A percentile compares a stretch with the other conserved stretches of the same genome.
These are phyloP conservation scores for Neoascochyta sp. DNA, from an alignment of 2,329 filamentous ascomycete genomes.

Conservation along the genomic window DNA sequence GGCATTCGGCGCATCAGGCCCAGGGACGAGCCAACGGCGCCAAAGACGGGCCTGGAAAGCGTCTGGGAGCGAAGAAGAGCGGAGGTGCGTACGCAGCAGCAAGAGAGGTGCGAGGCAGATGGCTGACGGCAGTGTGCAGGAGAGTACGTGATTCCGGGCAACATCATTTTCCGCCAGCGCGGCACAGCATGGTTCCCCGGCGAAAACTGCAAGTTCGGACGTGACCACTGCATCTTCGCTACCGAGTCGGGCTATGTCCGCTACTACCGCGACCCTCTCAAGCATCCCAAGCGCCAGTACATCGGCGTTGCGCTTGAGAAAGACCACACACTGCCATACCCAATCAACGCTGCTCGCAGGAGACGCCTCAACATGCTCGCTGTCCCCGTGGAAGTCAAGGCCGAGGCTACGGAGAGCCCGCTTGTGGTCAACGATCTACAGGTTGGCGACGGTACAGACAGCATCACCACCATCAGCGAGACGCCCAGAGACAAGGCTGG, in stretches of 20 bases:
- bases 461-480: slow-evolving; percentile 26
- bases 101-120: background rate
- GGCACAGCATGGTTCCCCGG: slow-evolving; percentile 93
- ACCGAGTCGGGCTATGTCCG: slow-evolving; percentile 85
- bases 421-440: slow-evolving; percentile 18
- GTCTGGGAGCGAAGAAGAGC: slow-evolving; percentile 89
- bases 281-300: slow-evolving; percentile 83
- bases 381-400: slow-evolving; percentile 34
- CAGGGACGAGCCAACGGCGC: slow-evolving; percentile 67
- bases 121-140: slow-evolving; percentile 49
- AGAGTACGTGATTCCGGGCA: slow-evolving; percentile 90
- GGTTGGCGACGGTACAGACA: slow-evolving; percentile 16
- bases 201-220: slow-evolving; percentile 91
- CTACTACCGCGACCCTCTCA: slow-evolving; percentile 85
- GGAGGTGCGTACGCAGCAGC: slow-evolving; percentile 57
- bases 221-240: slow-evolving; percentile 94
- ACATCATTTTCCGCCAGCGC: slow-evolving; percentile 96
- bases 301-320: slow-evolving; percentile 91
- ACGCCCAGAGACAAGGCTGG: slow-evolving; percentile 28
- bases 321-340: slow-evolving; percentile 73
- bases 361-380: slow-evolving; percentile 72
- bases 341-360: slow-evolving; percentile 67
- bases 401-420: slow-evolving; percentile 14
- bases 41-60: slow-evolving; percentile 72
- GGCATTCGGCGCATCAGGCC: slow-evolving; percentile 62